A percentile compares a stretch with the other conserved stretches of the same genome.
Evolutionary conservation across 2,329 filamentous ascomycete genomes (phyloP).

Genomic region (Monilinia polystroma): DNA sequence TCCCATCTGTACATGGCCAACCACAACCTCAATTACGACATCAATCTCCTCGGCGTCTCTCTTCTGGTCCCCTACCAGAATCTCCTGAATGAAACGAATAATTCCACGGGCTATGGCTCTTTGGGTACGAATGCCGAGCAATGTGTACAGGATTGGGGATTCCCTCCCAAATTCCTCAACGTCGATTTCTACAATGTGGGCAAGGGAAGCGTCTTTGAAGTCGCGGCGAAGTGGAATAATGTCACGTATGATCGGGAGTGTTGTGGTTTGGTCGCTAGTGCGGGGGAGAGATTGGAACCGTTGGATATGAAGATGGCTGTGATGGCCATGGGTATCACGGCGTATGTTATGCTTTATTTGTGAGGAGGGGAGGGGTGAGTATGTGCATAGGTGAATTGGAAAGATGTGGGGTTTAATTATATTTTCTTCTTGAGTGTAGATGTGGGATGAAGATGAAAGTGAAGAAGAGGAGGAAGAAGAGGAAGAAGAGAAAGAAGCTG

Average conservation of each 20-base stretch:
- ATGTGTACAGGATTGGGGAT: conserved; percentile 62
- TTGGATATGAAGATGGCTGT: too few species aligned
- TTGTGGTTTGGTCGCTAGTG: conserved; percentile 47
- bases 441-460: too few species aligned
- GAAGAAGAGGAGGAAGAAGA: too few species aligned
- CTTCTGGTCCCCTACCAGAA: conserved; percentile 72
- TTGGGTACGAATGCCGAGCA: conserved; percentile 63
- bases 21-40: conserved; percentile 83
- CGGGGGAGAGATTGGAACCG: not conserved
- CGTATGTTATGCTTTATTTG: too few species aligned
- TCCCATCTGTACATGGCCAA: conserved; percentile 79
- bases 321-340: too few species aligned
- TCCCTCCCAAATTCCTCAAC: conserved; percentile 73
- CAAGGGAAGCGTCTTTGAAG: conserved; percentile 73
- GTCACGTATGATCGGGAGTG: conserved; percentile 64
- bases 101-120: conserved; percentile 61
- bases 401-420: too few species aligned
- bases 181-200: conserved; percentile 77
- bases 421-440: too few species aligned
- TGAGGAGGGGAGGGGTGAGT: too few species aligned
- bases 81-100: conserved; percentile 71
- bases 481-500: too few species aligned
- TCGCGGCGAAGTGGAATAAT: conserved; percentile 68
- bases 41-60: conserved; percentile 62
- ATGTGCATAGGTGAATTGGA: too few species aligned